A percentile compares a stretch with the other conserved stretches of the same genome.
phyloP scores from a whole-genome alignment of 352 stramenopile genomes.

The Phytophthora citrophthora region DNA sequence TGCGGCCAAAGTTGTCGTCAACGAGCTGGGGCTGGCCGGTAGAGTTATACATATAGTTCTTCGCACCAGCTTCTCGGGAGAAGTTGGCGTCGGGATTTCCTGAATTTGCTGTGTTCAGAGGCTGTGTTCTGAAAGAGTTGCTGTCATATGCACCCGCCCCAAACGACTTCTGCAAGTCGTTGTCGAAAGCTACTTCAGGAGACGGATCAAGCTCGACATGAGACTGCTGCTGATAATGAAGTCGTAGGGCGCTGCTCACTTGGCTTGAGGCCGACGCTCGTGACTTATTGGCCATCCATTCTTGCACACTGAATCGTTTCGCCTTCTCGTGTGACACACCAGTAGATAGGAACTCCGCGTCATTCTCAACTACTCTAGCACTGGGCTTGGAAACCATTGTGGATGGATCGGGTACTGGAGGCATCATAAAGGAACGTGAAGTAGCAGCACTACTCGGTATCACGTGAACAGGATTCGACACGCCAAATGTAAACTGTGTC shows the following conservation, averaged over 20 bases:
- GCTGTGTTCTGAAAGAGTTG: neutral
- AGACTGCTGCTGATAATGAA: conserved; percentile 31
- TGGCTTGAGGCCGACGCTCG: conserved; percentile 38
- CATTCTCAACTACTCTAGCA: conserved; percentile 40
- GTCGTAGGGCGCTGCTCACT: conserved; percentile 23
- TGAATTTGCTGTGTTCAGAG: neutral
- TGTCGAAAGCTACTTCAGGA: conserved; percentile 3
- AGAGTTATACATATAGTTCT: conserved; percentile 36
- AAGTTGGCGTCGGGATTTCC: neutral
- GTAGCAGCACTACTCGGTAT: neutral
- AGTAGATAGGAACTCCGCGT: conserved; percentile 56
- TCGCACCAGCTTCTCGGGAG: conserved; percentile 2
- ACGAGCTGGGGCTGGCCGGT: conserved; percentile 8
- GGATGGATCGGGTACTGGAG: conserved; percentile 11
- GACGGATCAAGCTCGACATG: conserved; percentile 7
- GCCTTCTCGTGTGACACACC: conserved; percentile 78
- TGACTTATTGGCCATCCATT: conserved; percentile 77
- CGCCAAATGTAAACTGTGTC: conserved; percentile 28
- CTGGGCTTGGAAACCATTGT: conserved; percentile 16
- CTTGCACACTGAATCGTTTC: conserved; percentile 67
- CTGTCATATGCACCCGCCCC: conserved; percentile 1
- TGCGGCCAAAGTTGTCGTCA: conserved; percentile 13
- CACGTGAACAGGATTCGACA: conserved; percentile 11
- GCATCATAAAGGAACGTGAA: conserved; percentile 17
- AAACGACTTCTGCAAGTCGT: conserved; percentile 16